Base-by-base conservation (phyloP, 108 stramenopile species). In the Nitzschia inconspicua region DNA sequence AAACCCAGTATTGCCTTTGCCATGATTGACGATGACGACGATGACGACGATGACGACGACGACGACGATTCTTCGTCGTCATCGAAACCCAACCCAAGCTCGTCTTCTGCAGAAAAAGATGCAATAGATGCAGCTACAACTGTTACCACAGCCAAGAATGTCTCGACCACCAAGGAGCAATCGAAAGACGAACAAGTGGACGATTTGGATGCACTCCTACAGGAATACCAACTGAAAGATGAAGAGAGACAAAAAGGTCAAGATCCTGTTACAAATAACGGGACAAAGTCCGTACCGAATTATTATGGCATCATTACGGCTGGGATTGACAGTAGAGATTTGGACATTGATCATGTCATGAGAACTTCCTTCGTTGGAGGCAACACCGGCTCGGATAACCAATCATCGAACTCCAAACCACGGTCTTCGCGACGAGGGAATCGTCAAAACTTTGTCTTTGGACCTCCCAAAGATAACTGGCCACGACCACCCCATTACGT, bases 401-500 rank as follows among this genome's bases (percentile, higher is more conserved):
- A 55, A 47, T 28, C 55, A 50, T 36, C 76, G 14, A 39, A 44
- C 40, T 4, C 62, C 40, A n/a, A n/a, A n/a, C n/a, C n/a, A n/a
- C 11, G 71, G 44, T 28, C 50, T 35, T 49, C 16, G 24, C 54
- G 50, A 24, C 65, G 58, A 9, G 39, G 49, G 2, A 50, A 60
- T 7, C 44, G 76, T 44, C 60, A 77, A 26, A 47, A 47, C 7
- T 75, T 64, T 50, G 64, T 89, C 3, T 93, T 93, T 81, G 88
- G 87, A 23, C 72, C 63, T 31, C 73, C 83, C 4, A 57, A 67
- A 25, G 64, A 75, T 3, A 62, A 62, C 11, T 85, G 84, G 80
- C 46, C 56, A 14, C 70, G 77, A 53, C 85, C 91, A 30, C 85
- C 85, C 7, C 76, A 70, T 47, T 89, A 69, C 49, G 73, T 92